A percentile compares a stretch with the other conserved stretches of the same genome.
phyloP scores from a whole-genome alignment of 768 basidiomycete species.

The Boletus fagicola region DNA sequence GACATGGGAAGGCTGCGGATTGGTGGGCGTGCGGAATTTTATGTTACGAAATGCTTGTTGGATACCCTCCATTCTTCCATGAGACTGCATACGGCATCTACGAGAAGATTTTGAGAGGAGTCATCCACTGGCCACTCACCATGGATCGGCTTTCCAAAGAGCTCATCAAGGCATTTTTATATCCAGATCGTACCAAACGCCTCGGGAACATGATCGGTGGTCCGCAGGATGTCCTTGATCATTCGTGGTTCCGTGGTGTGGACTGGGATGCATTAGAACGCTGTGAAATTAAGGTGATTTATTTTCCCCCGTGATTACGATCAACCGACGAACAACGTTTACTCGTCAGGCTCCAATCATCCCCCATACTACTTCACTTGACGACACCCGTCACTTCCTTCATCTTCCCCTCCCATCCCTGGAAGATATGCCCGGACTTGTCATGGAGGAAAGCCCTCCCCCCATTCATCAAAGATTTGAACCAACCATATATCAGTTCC shows the following conservation, averaged over 20 bases:
- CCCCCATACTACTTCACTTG: constrained; percentile 73
- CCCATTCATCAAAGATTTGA: constrained; percentile 65
- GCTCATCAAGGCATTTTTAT: constrained; percentile 83
- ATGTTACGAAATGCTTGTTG: constrained; percentile 98
- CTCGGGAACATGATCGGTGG: constrained; percentile 93
- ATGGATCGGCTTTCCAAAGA: constrained; percentile 90
- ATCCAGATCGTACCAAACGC: constrained; percentile 88
- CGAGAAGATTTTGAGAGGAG: constrained; percentile 90
- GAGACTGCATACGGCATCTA: constrained; percentile 98
- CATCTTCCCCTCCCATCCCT: constrained; percentile 71
- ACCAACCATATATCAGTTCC: constrained; percentile 66
- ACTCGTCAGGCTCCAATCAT: constrained; percentile 75
- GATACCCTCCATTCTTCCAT: constrained; percentile 98
- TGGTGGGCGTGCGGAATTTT: constrained; percentile 99
- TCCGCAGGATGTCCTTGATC: constrained; percentile 84
- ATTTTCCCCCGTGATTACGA: background rate
- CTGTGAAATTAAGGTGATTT: constrained; percentile 76
- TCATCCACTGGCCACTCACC: constrained; percentile 86
- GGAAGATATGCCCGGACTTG: constrained; percentile 80
- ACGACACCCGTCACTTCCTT: constrained; percentile 86
- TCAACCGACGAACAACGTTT: constrained; percentile 1
- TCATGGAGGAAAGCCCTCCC: constrained; percentile 57
- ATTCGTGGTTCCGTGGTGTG: constrained; percentile 94
- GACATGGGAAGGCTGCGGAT: constrained; percentile 96
- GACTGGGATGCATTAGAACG: constrained; percentile 89